A percentile compares a stretch with the other conserved stretches of the same genome.
Conservation (phyloP, 495 filamentous ascomycete genomes). For the Penicillium canariense region DNA sequence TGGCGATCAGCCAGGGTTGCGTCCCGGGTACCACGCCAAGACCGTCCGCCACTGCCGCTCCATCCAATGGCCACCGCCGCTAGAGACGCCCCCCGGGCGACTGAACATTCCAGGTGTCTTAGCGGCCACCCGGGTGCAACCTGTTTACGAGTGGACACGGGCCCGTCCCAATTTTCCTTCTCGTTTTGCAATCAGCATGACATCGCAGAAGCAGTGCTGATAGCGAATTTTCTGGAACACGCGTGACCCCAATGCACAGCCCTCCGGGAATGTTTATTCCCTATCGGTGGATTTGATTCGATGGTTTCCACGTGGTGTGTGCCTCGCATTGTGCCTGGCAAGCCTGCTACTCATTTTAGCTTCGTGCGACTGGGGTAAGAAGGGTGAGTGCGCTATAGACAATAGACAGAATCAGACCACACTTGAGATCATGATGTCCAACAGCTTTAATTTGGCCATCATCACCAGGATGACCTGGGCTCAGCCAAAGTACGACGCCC, state of each 20-base stretch:
- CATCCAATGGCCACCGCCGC: neutral
- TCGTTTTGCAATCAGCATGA: constrained; percentile 3
- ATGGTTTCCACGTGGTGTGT: neutral
- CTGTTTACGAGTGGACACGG: neutral
- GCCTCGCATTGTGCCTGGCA: neutral
- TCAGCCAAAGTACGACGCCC: too few species aligned
- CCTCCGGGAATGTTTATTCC: neutral
- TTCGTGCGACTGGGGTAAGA: too few species aligned
- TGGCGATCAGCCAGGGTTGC: constrained; percentile 13
- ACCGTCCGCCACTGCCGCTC: neutral
- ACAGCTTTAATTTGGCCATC: too few species aligned
- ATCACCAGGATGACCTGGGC: too few species aligned
- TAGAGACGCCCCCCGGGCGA: neutral
- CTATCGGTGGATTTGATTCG: neutral
- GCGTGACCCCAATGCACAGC: neutral
- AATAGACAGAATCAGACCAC: too few species aligned
- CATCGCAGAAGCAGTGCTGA: neutral
- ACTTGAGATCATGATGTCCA: too few species aligned
- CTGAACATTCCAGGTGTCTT: neutral
- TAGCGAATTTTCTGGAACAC: constrained; percentile 7
- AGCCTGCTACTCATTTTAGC: too few species aligned
- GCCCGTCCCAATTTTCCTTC: neutral
- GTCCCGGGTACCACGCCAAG: constrained; percentile 9
- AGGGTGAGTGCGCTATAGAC: too few species aligned
- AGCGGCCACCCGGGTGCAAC: neutral